phyloP scores from a whole-genome alignment of 495 filamentous ascomycete species.

The Stereocaulon alpinum region DNA sequence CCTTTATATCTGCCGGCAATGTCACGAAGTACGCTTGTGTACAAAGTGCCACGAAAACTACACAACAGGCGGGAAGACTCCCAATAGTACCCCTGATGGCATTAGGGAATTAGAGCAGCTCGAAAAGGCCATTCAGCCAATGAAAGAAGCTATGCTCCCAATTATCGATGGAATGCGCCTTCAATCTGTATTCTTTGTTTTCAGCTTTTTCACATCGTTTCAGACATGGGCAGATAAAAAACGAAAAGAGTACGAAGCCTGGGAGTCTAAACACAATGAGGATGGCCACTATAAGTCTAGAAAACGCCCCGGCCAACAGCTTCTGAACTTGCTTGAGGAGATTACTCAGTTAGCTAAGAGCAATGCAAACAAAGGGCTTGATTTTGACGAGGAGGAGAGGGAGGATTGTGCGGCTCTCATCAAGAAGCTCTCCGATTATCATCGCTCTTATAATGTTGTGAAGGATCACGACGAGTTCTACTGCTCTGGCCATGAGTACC shows the following conservation, averaged over 20 bases:
- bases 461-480: neutral
- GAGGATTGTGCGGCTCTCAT: neutral
- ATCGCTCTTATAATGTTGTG: neutral
- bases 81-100: neutral
- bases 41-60: neutral
- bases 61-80: neutral
- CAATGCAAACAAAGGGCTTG: neutral
- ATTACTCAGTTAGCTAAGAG: too few species aligned
- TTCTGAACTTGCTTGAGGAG: neutral
- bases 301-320: conserved; percentile 1
- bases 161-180: neutral
- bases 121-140: neutral
- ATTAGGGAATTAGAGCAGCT: neutral
- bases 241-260: neutral
- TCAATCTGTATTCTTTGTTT: neutral
- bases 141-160: neutral
- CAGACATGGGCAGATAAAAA: neutral
- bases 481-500: neutral
- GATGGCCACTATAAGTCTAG: neutral
- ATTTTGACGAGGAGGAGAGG: neutral
- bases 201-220: neutral
- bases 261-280: neutral
- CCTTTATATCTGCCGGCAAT: neutral
- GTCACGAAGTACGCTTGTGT: neutral
- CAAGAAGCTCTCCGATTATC: neutral